A percentile compares a stretch with the other conserved stretches of the same genome.
Conservation (phyloP, 306 rosid genomes). For the Hippophae rhamnoides region DNA sequence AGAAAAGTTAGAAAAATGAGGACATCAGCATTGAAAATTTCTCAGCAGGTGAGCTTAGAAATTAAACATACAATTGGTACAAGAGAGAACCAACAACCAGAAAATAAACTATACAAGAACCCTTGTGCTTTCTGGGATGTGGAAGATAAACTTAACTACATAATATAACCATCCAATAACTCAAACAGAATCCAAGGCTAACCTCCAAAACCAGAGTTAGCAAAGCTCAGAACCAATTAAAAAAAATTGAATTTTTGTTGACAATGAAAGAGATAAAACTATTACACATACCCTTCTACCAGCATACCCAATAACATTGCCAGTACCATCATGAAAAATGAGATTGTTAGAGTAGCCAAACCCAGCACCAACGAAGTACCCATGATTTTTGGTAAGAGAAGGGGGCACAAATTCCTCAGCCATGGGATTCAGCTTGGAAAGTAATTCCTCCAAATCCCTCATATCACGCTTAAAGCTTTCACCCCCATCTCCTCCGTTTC, state of each 20-base stretch:
- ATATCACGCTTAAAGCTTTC: slow-evolving; percentile 63
- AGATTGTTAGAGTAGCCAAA: slow-evolving; percentile 58
- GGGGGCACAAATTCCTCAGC: slow-evolving; percentile 97
- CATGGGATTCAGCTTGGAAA: slow-evolving; percentile 94
- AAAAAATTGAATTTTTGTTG: no score
- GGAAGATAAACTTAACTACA: no score
- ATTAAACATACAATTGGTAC: background rate
- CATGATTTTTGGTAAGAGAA: slow-evolving; percentile 45
- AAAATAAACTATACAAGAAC: no score
- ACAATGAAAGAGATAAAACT: background rate
- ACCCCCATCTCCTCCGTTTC: slow-evolving; percentile 37
- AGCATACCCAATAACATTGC: slow-evolving; percentile 35
- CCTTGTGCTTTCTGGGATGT: no score
- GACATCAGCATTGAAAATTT: background rate
- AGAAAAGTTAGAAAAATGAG: slow-evolving; percentile 4
- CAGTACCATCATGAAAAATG: slow-evolving; percentile 26
- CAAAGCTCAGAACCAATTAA: no score
- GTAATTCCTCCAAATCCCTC: slow-evolving; percentile 90
- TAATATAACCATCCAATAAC: no score
- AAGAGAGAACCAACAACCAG: no score
- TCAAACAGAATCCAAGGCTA: no score
- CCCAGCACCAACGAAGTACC: slow-evolving; percentile 36
- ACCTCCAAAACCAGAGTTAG: no score
- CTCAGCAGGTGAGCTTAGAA: background rate
- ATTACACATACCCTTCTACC: slow-evolving; percentile 50